Evolutionary conservation across 2,329 filamentous ascomycete genomes (phyloP).

Genomic region (Talaromyces sp.): DNA sequence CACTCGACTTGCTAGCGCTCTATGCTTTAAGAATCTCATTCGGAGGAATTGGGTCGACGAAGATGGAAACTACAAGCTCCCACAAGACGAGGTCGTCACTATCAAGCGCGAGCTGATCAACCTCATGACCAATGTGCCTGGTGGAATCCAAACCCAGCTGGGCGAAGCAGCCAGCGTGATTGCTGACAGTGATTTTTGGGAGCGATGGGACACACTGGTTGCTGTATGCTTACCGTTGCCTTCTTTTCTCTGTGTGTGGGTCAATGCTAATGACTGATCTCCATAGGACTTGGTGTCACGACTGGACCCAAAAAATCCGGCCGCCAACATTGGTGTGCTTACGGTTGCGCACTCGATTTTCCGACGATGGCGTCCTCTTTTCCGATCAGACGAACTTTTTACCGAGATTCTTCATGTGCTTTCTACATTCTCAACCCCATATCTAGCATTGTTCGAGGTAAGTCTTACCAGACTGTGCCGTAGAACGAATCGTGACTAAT

Average conservation of each 20-base stretch:
- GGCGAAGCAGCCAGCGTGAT: conserved; percentile 97
- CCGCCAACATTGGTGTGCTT: conserved; percentile 86
- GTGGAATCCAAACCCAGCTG: conserved; percentile 84
- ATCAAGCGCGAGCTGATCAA: conserved; percentile 96
- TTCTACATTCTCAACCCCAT: conserved; percentile 74
- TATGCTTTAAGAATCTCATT: conserved; percentile 99
- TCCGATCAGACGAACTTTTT: conserved; percentile 87
- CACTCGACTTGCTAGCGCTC: conserved; percentile 77
- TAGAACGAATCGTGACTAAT: conserved; percentile 11
- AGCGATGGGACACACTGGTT: conserved; percentile 92
- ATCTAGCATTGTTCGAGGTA: conserved; percentile 72
- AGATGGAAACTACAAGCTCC: conserved; percentile 87
- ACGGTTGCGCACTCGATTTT: conserved; percentile 99
- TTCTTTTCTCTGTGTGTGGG: background rate
- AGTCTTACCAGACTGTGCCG: conserved; percentile 18
- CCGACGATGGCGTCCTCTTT: conserved; percentile 88
- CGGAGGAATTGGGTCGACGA: conserved; percentile 93
- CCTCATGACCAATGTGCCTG: conserved; percentile 88
- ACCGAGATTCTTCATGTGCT: conserved; percentile 96
- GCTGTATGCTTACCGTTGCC: conserved; percentile 48
- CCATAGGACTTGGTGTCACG: conserved; percentile 76
- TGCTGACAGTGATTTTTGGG: conserved; percentile 96
- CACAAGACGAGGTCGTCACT: conserved; percentile 71
- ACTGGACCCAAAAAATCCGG: conserved; percentile 73
- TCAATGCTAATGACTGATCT: conserved; percentile 9